Evolutionary conservation across 768 basidiomycete genomes (phyloP), one percentile per base, ranked within the genome.

Genomic region (Pleurotus citrinopileatus): DNA sequence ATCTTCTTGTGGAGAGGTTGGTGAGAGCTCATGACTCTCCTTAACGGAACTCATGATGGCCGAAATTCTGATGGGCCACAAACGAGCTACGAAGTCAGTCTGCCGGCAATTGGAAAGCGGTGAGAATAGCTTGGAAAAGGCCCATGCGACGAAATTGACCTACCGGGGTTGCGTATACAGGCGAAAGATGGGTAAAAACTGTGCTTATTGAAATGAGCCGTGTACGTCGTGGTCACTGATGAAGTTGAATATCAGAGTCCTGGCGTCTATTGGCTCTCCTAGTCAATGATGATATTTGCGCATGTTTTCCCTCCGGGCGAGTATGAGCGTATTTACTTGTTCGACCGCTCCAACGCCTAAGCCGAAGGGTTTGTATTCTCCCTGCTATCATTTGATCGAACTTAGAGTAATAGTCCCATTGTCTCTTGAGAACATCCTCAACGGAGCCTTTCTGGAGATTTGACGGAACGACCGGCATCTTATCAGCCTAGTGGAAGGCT

Each of bases 1-100:
- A 22, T 89, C 87, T 54, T 89, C 89, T 42, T 69, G 72, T 5
- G 81, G 76, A 28, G 79, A 81, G 25, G 72, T 74, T 38, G 68
- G 65, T 15, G 75, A 76, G 62, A 75, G 57, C 50, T 78, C 73
- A 55, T 67, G 61, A 56, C 69, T 70, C 45, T 73, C 70, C 56
- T 68, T 47, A 15, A 32, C 48, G 34, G 48, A 51, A 25, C 17
- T 37, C 48, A 51, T 51, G 48, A 37, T 25, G 32, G 48, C 22
- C 48, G 48, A 25, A 22, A 28, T 51, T 51, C 29, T 32, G 46
- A 34, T 48, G 46, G 12, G 48, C 29, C 48, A 51, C 48, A 51
- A 51, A 19, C 48, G 27, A 32, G 5, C 45, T 47, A 47, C 22
- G 23, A 27, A 6, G 29, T 13, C 6, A 32, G n/a, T n/a, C n/a